Conservation (phyloP, 2,329 filamentous ascomycete species). For the Colletotrichum sidae region DNA sequence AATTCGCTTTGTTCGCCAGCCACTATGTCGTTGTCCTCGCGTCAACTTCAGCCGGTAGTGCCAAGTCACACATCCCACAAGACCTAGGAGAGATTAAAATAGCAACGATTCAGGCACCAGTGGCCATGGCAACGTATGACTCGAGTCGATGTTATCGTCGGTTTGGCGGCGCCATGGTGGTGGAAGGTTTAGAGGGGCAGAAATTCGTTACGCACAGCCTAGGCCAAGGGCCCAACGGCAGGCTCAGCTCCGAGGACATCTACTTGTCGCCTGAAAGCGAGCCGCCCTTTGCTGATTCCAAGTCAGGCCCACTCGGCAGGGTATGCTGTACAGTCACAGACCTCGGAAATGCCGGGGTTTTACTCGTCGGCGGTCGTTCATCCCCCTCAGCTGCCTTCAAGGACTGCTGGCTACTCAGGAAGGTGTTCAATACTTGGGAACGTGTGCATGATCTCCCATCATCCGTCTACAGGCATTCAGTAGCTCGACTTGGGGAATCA, state of each 20-base stretch:
- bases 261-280: conserved; percentile 46
- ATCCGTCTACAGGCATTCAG: conserved; percentile 82
- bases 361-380: conserved; percentile 82
- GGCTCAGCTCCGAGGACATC: conserved; percentile 63
- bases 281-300: conserved; percentile 37
- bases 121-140: conserved; percentile 50
- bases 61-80: conserved; percentile 14
- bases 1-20: conserved; percentile 84
- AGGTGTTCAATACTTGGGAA: conserved; percentile 68
- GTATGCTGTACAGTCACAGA: conserved; percentile 84
- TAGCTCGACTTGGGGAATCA: conserved; percentile 62
- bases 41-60: conserved; percentile 46
- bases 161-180: conserved; percentile 67
- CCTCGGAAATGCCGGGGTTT: conserved; percentile 65
- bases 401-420: conserved; percentile 81
- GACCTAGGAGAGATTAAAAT: conserved; percentile 3
- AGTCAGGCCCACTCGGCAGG: conserved; percentile 55
- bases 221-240: conserved; percentile 57
- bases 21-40: conserved; percentile 87
- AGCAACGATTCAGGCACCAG: conserved; percentile 25
- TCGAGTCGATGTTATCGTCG: conserved; percentile 62
- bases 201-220: conserved; percentile 58
- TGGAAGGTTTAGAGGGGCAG: conserved; percentile 52
- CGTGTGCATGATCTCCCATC: conserved; percentile 72
- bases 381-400: conserved; percentile 76